A percentile compares a stretch with the other conserved stretches of the same genome.
These are phyloP conservation scores for Chamaenerion angustifolium DNA, from an alignment of 345 rosid genomes.

Conservation along the genomic window DNA sequence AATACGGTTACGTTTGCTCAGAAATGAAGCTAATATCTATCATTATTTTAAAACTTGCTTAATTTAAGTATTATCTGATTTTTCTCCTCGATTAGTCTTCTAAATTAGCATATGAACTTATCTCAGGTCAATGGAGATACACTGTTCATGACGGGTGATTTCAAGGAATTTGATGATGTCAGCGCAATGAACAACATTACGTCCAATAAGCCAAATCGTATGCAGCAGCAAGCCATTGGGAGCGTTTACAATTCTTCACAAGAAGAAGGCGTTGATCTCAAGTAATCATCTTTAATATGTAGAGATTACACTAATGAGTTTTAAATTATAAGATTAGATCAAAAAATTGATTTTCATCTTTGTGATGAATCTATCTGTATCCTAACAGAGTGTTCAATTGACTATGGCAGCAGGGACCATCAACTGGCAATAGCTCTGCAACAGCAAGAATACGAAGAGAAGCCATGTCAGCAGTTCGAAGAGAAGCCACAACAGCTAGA, in stretches of 20 bases:
- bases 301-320: too few species aligned
- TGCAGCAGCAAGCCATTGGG: constrained; percentile 67
- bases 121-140: constrained; percentile 92
- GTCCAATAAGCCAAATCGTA: constrained; percentile 49
- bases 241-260: constrained; percentile 46
- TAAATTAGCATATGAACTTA: too few species aligned
- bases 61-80: not conserved
- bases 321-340: too few species aligned
- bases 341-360: not conserved
- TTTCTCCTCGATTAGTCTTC: too few species aligned
- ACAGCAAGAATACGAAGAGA: constrained; percentile 88
- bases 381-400: not conserved
- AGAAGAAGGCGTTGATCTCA: constrained; percentile 41
- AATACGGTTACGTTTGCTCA: not conserved
- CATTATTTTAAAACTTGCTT: too few species aligned
- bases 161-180: constrained; percentile 79
- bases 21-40: not conserved
- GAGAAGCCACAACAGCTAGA: constrained; percentile 38
- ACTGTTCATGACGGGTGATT: constrained; percentile 66
- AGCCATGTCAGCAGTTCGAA: constrained; percentile 29
- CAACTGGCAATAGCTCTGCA: constrained; percentile 95
- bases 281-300: constrained; percentile 26
- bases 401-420: constrained; percentile 63
- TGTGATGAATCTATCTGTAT: not conserved
- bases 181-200: constrained; percentile 32